Evolutionary conservation across 805 yeast species (phyloP), one percentile per base, ranked within the genome.

Genomic region (Yarrowia phangngaensis): DNA sequence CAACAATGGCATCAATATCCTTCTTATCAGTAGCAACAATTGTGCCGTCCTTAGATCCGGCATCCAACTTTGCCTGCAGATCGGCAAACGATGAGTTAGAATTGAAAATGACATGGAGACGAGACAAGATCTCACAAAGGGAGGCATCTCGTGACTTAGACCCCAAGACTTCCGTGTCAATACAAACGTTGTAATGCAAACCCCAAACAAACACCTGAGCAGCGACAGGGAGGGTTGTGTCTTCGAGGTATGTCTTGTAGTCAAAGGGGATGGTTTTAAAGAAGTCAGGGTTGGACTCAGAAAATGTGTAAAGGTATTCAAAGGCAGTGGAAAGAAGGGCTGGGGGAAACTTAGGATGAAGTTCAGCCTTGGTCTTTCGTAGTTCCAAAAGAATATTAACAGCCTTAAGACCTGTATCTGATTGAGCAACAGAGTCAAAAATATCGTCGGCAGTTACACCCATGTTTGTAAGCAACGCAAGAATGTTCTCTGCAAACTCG

Each of bases 401-500:
- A 14, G 52, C 31, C 17, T 56, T 54, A 9, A 61, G 45, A 8
- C 55, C 54, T 5, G 64, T 58, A 6, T 60, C 38, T 16, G 55
- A 57, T 1, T 53, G 46, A 22, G 68, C 51, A 6, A 74, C 55
- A 4, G 68, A 64, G 19, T 69, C 68, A 43, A 78, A 71, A n/a
- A 84, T 73, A n/a, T 73, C 79, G 17, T 78, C 80, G 7, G 82
- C 75, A 9, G 80, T 75, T 56, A 79, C 76, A 15, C 82, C 77
- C 38, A 88, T 68, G 1, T 82, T 82, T 14, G 80, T 78, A 6
- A 80, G 63, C 49, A 87, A 70, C 0, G 92, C 80, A 23, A 86
- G 59, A 16, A 87, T 59, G 60, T 86, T 86, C 55, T 87, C 95
- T 4, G 80, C 70, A 58, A 75, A 80, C 55, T 82, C 90, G 56